Evolutionary conservation across 352 stramenopile genomes (phyloP).

Genomic region (Globisporangium carolinianum): DNA sequence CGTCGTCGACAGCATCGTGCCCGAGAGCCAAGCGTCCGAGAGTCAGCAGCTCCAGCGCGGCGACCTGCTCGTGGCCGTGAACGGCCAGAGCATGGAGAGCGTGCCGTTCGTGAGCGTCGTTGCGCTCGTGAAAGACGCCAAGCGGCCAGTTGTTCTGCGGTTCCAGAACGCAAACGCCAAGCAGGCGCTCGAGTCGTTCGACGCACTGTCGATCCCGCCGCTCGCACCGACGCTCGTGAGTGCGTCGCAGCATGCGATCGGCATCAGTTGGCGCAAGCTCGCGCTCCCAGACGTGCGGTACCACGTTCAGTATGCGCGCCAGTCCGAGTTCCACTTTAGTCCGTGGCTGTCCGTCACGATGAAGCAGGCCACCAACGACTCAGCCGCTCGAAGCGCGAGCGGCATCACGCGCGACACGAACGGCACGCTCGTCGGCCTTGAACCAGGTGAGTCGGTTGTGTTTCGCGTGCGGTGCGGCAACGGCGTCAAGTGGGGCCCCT

Average conservation of each 20-base stretch:
- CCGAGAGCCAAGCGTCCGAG: conserved; percentile 67
- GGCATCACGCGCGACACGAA: conserved; percentile 46
- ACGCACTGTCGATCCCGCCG: conserved; percentile 49
- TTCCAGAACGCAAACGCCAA: conserved; percentile 56
- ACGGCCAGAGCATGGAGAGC: conserved; percentile 54
- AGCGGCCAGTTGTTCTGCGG: conserved; percentile 55
- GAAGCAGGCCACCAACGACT: conserved; percentile 32
- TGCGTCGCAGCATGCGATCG: conserved; percentile 49
- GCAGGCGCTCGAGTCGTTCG: conserved; percentile 38
- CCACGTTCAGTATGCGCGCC: conserved; percentile 58
- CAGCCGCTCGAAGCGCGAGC: conserved; percentile 28
- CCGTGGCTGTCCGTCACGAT: conserved; percentile 45
- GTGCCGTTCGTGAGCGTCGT: conserved; percentile 70
- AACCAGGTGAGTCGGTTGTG: conserved; percentile 41
- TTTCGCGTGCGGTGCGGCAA: conserved; percentile 62
- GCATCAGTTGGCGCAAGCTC: conserved; percentile 55
- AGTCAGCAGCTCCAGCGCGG: conserved; percentile 56
- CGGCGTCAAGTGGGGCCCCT: conserved; percentile 52
- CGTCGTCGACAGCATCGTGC: conserved; percentile 76
- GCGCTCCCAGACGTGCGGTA: conserved; percentile 27
- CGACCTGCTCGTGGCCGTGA: conserved; percentile 74
- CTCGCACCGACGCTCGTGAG: conserved; percentile 60
- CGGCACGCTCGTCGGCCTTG: conserved; percentile 57
- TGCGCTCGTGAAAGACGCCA: conserved; percentile 65
- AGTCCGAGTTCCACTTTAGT: conserved; percentile 53